phyloP scores from a whole-genome alignment of 2,329 filamentous ascomycete species.

The Xylariales sp. region DNA sequence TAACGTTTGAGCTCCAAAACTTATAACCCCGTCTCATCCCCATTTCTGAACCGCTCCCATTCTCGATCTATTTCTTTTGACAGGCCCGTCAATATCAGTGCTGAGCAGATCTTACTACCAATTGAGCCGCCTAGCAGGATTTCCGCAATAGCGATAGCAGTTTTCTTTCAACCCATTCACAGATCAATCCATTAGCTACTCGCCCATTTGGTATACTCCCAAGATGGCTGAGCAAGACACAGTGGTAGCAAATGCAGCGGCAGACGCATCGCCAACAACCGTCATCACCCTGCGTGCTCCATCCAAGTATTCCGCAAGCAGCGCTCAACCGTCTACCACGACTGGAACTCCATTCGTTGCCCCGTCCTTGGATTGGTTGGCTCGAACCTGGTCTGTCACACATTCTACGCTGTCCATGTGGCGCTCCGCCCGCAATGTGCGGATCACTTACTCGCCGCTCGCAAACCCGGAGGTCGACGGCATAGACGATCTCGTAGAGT shows the following conservation, averaged over 20 bases:
- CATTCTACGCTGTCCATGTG: slow-evolving; percentile 78
- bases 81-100: too few relatives aligned
- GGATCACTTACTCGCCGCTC: slow-evolving; percentile 67
- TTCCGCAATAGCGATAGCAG: too few relatives aligned
- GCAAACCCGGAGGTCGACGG: slow-evolving; percentile 18
- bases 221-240: slow-evolving; percentile 11
- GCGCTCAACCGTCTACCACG: slow-evolving; percentile 17
- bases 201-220: too few relatives aligned
- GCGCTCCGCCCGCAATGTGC: slow-evolving; percentile 73
- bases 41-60: too few relatives aligned
- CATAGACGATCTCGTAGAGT: slow-evolving; percentile 69
- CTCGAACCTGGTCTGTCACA: slow-evolving; percentile 67
- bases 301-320: slow-evolving; percentile 38
- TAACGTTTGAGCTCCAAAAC: too few relatives aligned
- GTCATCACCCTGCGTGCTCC: slow-evolving; percentile 25
- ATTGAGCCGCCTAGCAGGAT: too few relatives aligned
- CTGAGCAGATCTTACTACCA: too few relatives aligned
- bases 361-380: slow-evolving; percentile 56
- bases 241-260: background rate
- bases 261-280: slow-evolving; percentile 4
- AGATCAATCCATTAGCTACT: too few relatives aligned
- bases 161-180: too few relatives aligned
- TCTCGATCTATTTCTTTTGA: too few relatives aligned
- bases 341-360: slow-evolving; percentile 26
- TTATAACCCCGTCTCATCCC: too few relatives aligned